phyloP scores from a whole-genome alignment of 345 rosid genomes.

The Kernera saxatilis region DNA sequence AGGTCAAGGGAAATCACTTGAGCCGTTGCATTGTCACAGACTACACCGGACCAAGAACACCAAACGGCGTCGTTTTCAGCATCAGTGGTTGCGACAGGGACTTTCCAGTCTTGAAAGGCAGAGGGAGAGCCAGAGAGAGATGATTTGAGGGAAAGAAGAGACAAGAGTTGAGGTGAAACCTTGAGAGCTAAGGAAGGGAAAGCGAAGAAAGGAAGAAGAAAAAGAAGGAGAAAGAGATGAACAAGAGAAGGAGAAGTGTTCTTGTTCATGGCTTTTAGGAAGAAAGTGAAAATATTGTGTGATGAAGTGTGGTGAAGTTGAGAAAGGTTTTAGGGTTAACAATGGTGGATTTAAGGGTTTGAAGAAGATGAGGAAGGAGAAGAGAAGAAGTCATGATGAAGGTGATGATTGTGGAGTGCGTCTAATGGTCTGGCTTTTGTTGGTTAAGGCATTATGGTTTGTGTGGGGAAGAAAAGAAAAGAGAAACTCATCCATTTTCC shows the following conservation, averaged over 20 bases:
- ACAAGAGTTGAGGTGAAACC: slow-evolving; percentile 50
- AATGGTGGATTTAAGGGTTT: slow-evolving; percentile 40
- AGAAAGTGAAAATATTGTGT: slow-evolving; percentile 24
- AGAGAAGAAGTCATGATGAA: slow-evolving; percentile 56
- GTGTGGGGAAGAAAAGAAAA: slow-evolving; percentile 32
- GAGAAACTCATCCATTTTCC: slow-evolving; percentile 18
- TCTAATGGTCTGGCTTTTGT: slow-evolving; percentile 36
- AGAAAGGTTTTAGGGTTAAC: slow-evolving; percentile 15
- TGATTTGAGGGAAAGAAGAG: slow-evolving; percentile 70
- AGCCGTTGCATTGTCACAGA: slow-evolving; percentile 52
- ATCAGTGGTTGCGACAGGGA: slow-evolving; percentile 23
- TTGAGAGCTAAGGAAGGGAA: slow-evolving; percentile 35
- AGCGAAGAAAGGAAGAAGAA: slow-evolving; percentile 27
- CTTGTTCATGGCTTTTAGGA: slow-evolving; percentile 24
- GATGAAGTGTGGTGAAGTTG: slow-evolving; percentile 26
- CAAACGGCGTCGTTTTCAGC: slow-evolving; percentile 40
- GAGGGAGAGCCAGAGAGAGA: slow-evolving; percentile 53
- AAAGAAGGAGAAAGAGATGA: neutral
- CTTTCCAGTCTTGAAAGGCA: slow-evolving; percentile 69
- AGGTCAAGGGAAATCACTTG: slow-evolving; percentile 69
- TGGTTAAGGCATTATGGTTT: slow-evolving; percentile 33
- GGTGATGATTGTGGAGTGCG: slow-evolving; percentile 35
- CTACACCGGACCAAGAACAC: slow-evolving; percentile 89
- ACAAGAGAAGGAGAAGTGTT: slow-evolving; percentile 37
- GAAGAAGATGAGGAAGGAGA: slow-evolving; percentile 10